Evolutionary conservation across 345 rosid genomes (phyloP), one percentile per base, ranked within the genome.

Genomic region (Gossypium sturtianum): DNA sequence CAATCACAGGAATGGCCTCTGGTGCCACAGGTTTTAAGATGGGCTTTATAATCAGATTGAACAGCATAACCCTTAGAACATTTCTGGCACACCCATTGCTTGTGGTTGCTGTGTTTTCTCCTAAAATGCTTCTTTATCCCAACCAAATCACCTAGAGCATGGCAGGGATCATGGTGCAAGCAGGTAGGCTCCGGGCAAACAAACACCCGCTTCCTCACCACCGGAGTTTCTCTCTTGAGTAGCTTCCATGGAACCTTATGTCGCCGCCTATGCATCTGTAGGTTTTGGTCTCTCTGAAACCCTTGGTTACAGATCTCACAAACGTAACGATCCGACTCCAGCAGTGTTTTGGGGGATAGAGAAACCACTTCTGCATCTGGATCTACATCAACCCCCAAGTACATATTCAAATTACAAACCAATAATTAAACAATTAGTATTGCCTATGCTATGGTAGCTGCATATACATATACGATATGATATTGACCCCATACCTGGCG

Each of bases 231-330:
- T 78, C 94, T 81, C 86, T 90, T 94, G 9, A 94, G 90, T 23
- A 94, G 88, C 84, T 94, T 92, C 98, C 98, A 94, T 13, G 98
- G 98, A 4, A 94, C 98, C 86, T 94, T 94, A 79, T 94, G 98
- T 59, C 98, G 73, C 77, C 98, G 77, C 77, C 94, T 80, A 77
- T 94, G 98, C 98, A 94, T 94, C 91, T 94, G 98, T 15, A 94
- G 86, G 86, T 94, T 94, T 75, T 94, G 98, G 82, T 94, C 98
- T 65, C 98, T 84, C 78, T 94, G 98, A 72, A 94, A 92, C 10
- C 97, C 98, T 76, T 90, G 97, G 88, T 89, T 94, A 82, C 98
- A 94, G 87, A 94, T 94, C 92, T 94, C 98, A 47, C 98, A 94
- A 17, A 94, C 86, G 77, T 90, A 94, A 62, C 88, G 91, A 80